Base-by-base conservation (phyloP, 2,329 filamentous ascomycete genomes). In the Phialophora macrospora region DNA sequence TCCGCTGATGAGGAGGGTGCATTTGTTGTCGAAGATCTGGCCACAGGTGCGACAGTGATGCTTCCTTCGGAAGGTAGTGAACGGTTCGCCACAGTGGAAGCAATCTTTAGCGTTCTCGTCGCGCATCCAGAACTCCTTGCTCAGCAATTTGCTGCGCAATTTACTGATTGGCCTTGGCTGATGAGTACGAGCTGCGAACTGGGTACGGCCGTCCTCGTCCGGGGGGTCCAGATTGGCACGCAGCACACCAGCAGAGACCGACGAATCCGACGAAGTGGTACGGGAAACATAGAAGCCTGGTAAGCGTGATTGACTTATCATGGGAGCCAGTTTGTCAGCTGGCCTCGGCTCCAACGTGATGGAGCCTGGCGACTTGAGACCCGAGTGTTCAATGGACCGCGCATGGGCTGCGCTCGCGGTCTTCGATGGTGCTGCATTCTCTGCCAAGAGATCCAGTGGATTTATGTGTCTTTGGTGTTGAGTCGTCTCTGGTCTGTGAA, bases 41-140 rank as follows among this genome's bases (percentile, higher is more conserved):
- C 95, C 95, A 75, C 95, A 99, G 0, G 86, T 86, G 67, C 96
- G 88, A 77, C 95, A 99, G 77, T 99, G 95, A 76, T 99, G 95
- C 75, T 99, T 99, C 70, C 95, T 88, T 65, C 95, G 87, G 75
- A 98, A 98, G 1, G 94, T 95, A 0, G 92, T 93, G 74, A 99
- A 99, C 1, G 91, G 86, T 65, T 92, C 90, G 52, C 92, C 92
- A 73, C 95, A 99, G 52, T 92, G 87, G 75, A 97, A 99, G 74
- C 95, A 99, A 73, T 97, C 94, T 75, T 96, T 98, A 66, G 94
- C 96, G 68, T 96, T 97, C 74, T 98, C 95, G 75, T 99, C 95
- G 66, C 93, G 91, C 95, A 99, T 99, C 95, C 94, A 98, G 73
- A 97, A 98, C 72, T 98, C 93, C 74, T 93, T 95, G 76, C 91